These are phyloP conservation scores for Isoetes taiwanensis DNA, from an alignment of 75 land plant genomes.

Conservation along the genomic window DNA sequence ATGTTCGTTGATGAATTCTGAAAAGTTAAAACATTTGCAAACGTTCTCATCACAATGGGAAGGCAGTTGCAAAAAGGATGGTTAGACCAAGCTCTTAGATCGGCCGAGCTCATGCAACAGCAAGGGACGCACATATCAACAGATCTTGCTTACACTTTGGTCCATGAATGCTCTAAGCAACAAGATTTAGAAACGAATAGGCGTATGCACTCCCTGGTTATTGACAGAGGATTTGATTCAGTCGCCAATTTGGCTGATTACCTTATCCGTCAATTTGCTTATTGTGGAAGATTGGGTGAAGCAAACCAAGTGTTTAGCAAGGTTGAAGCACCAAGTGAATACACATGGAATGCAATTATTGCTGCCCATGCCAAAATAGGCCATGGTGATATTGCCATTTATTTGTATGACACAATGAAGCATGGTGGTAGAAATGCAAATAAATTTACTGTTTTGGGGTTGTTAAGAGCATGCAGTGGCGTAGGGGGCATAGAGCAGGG, in stretches of 20 bases:
- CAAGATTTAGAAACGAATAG: background rate
- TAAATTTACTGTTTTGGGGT: slow-evolving; percentile 10
- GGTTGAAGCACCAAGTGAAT: slow-evolving; percentile 6
- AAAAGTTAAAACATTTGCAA: too few species aligned
- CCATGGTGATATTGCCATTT: background rate
- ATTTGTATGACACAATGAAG: slow-evolving; percentile 12
- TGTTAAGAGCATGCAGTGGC: slow-evolving; percentile 14
- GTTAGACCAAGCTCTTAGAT: too few species aligned
- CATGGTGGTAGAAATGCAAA: slow-evolving; percentile 8
- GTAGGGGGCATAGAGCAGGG: slow-evolving; percentile 9
- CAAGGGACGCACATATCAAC: too few species aligned
- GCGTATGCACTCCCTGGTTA: background rate
- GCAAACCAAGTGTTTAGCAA: slow-evolving; percentile 12
- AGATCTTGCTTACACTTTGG: too few species aligned
- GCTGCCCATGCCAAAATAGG: slow-evolving; percentile 8
- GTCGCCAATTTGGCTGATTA: background rate
- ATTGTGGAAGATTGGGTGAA: slow-evolving; percentile 8
- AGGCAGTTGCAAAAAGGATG: too few species aligned
- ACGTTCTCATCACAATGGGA: too few species aligned
- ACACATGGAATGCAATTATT: slow-evolving; percentile 18
- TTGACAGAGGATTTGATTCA: background rate
- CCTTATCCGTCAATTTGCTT: background rate
- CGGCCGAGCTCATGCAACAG: too few species aligned
- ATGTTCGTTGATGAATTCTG: too few species aligned
- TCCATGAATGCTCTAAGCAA: background rate